A percentile compares a stretch with the other conserved stretches of the same genome.
phyloP scores from a whole-genome alignment of 75 land plant species.

The Cryptomeria japonica region DNA sequence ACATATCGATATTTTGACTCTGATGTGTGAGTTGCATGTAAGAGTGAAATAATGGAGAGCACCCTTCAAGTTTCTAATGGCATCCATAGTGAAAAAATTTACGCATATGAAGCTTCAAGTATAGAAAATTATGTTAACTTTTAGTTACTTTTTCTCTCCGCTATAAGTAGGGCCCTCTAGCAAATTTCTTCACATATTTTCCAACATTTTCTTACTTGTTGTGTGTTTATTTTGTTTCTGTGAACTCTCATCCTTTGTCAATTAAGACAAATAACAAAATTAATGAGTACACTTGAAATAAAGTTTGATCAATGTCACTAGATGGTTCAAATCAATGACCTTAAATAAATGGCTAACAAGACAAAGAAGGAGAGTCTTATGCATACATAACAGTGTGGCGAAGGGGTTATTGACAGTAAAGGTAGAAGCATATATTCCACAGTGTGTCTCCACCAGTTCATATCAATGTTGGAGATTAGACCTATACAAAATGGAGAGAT shows the following conservation, averaged over 20 bases:
- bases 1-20: no score
- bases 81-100: no score
- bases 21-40: no score
- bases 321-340: conserved; percentile 21
- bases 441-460: conserved; percentile 42
- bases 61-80: no score
- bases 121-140: no score
- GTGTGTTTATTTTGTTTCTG: neutral
- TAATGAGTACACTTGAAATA: neutral
- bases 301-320: conserved; percentile 15
- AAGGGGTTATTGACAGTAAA: conserved; percentile 22
- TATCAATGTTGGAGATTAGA: conserved; percentile 38
- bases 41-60: no score
- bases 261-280: neutral
- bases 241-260: neutral
- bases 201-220: neutral
- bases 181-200: no score
- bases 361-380: neutral
- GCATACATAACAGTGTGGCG: conserved; percentile 37
- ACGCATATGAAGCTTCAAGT: no score
- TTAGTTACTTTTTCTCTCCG: no score
- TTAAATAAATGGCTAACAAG: conserved; percentile 8
- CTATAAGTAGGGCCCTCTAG: no score
- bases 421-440: conserved; percentile 42
- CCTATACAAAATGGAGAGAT: conserved; percentile 45